Evolutionary conservation across 148 eudicot species (phyloP), one percentile per base, ranked within the genome.

Genomic region (Rhododendron ovatum): DNA sequence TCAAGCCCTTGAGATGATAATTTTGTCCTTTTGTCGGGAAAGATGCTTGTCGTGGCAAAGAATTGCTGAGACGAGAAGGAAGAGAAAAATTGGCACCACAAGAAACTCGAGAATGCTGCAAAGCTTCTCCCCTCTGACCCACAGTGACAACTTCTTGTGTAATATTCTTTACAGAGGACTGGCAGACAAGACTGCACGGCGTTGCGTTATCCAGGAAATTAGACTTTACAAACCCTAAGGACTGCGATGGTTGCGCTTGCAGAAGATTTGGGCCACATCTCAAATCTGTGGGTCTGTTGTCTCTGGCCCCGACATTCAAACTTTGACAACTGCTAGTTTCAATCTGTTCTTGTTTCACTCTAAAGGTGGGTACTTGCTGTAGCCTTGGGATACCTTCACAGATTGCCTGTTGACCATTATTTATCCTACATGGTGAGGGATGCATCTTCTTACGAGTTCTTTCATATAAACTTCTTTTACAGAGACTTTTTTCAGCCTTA

Each of bases 81-180:
- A 65, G 45, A 65, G 57, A 65, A 24, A 26, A 76, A 65, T 55
- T 15, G 30, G 37, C 45, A 48, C 79, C 26, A 71, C 28, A 45
- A 45, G 78, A 84, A 84, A 71, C 79, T 51, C 11, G 85, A 84
- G 30, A 84, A 71, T 84, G 77, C 47, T 10, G 79, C 43, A 51
- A 71, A 30, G 26, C 61, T 45, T 48, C 48, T 18, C 78, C 78
- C 78, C 73, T 83, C 85, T 28, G 77, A 69, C 43, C 65, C n/a
- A 28, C 26, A 30, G 57, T 11, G 47, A 69, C 57, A 43, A 67
- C 35, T 47, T 14, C 78, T 37, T 28, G 73, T 15, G 78, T 47
- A 10, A 17, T 67, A 47, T 83, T 43, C 37, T 26, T 83, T 35
- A n/a, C 78, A 82, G 45, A 18, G 18, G 78, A 26, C 78, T 83